Base-by-base conservation (phyloP, 768 basidiomycete species). In the Sporobolomyces phaffii region DNA sequence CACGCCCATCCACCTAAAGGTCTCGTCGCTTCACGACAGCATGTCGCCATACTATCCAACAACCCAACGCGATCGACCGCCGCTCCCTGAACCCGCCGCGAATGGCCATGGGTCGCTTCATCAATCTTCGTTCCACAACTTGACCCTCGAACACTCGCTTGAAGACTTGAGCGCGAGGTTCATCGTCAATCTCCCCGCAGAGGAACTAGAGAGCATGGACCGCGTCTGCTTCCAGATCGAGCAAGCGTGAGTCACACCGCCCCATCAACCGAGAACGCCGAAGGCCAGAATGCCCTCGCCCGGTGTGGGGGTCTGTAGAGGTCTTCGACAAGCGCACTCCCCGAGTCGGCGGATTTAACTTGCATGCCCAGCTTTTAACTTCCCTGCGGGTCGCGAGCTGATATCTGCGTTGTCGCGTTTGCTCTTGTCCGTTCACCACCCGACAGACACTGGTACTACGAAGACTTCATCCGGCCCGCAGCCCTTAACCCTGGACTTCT, bases 211-310 rank as follows among this genome's bases (percentile, higher is more conserved):
- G 53, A 91, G 89, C 20, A 82, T 94, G 60, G 93, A 96, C 76
- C 85, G 96, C 65, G 86, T 98, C 73, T 97, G 91, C 80, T 99
- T 98, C 80, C 94, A 98, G 79, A 90, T 98, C 67, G 96, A 99
- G 78, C 93, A 98, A 83, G 96, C 94, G 91, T 98, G 77, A 75
- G 91, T 82, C 40, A 4, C 33, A 9, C n/a, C 28, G 33, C n/a
- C 49, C 33, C n/a, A n/a, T n/a, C n/a, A n/a, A n/a, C n/a, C n/a
- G n/a, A n/a, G n/a, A n/a, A n/a, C n/a, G n/a, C n/a, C n/a, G n/a
- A n/a, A n/a, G n/a, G n/a, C n/a, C n/a, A n/a, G n/a, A n/a, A n/a
- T n/a, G n/a, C n/a, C n/a, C n/a, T n/a, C n/a, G n/a, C n/a, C n/a
- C n/a, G n/a, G n/a, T n/a, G n/a, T n/a, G n/a, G n/a, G n/a, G n/a